phyloP scores from a whole-genome alignment of 192 early-diverging fungal species.

The Backusella circina region DNA sequence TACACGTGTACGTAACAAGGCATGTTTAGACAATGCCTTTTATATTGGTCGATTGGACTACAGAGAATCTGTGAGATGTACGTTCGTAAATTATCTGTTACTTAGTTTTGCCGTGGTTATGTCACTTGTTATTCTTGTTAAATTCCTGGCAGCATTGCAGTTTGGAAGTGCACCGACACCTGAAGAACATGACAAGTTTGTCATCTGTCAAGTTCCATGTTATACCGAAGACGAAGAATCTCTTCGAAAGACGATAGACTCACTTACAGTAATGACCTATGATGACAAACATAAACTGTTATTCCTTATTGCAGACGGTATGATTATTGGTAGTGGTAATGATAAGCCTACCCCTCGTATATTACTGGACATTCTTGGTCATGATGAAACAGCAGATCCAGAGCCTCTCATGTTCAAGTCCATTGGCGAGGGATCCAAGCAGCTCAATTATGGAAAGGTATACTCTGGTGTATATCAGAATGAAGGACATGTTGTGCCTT shows the following conservation, averaged over 20 bases:
- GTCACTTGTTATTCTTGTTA: slow-evolving; percentile 69
- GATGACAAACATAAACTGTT: slow-evolving; percentile 81
- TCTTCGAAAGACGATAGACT: slow-evolving; percentile 70
- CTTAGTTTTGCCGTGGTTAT: slow-evolving; percentile 74
- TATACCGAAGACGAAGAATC: slow-evolving; percentile 84
- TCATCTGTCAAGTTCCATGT: slow-evolving; percentile 79
- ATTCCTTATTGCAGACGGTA: slow-evolving; percentile 76
- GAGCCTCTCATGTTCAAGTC: slow-evolving; percentile 73
- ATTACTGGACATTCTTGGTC: slow-evolving; percentile 72
- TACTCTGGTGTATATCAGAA: slow-evolving; percentile 79
- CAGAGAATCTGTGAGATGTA: slow-evolving; percentile 71
- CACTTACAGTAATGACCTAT: slow-evolving; percentile 64
- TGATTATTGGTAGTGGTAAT: slow-evolving; percentile 80
- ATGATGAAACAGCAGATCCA: slow-evolving; percentile 46
- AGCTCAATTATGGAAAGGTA: slow-evolving; percentile 79
- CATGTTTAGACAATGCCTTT: slow-evolving; percentile 81
- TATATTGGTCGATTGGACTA: slow-evolving; percentile 81
- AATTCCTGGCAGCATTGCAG: slow-evolving; percentile 75
- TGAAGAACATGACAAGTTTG: slow-evolving; percentile 70
- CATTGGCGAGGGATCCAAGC: slow-evolving; percentile 72
- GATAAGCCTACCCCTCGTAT: slow-evolving; percentile 81
- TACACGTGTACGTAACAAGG: slow-evolving; percentile 38
- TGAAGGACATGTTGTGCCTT: slow-evolving; percentile 73
- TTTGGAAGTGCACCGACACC: slow-evolving; percentile 62
- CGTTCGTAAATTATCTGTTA: slow-evolving; percentile 83